Conservation (phyloP, 495 filamentous ascomycete genomes). For the Xylaria cubensis region DNA sequence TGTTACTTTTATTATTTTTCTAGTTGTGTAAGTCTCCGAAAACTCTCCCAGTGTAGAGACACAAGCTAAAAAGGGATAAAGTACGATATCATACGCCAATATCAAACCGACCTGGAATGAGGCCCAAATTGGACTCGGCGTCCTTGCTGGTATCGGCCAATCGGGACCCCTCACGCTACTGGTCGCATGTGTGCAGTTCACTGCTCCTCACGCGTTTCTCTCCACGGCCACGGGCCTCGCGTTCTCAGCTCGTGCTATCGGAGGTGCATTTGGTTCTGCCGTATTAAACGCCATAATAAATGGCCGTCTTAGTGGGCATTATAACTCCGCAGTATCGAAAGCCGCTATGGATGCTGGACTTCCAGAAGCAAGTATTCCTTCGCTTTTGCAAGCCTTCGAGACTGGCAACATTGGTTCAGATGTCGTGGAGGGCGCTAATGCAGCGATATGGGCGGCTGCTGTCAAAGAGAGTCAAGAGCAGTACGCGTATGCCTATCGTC, state of each 20-base stretch:
- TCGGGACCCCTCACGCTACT: constrained; percentile 58
- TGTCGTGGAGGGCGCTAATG: constrained; percentile 45
- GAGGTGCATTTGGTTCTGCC: constrained; percentile 61
- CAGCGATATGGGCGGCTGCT: constrained; percentile 46
- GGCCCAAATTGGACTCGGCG: constrained; percentile 56
- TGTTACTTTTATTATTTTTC: constrained; percentile 55
- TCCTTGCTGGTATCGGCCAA: constrained; percentile 59
- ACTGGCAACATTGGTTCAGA: constrained; percentile 38
- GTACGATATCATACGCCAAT: constrained; percentile 54
- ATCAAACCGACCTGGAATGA: constrained; percentile 54
- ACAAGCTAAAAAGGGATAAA: neutral
- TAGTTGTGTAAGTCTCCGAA: constrained; percentile 47
- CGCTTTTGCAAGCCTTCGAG: constrained; percentile 45
- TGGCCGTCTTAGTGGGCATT: constrained; percentile 49
- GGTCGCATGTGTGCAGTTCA: constrained; percentile 60
- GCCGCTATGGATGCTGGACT: constrained; percentile 53
- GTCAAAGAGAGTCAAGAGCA: constrained; percentile 47
- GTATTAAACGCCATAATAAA: constrained; percentile 63
- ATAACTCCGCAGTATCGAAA: constrained; percentile 42
- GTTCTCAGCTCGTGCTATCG: constrained; percentile 61
- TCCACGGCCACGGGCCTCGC: constrained; percentile 61
- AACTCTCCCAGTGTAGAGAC: neutral
- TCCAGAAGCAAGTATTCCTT: constrained; percentile 44
- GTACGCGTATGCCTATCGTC: constrained; percentile 53
- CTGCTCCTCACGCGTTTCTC: constrained; percentile 60